Evolutionary conservation across 345 rosid species (phyloP).

Genomic region (Arabidopsis suecica): DNA sequence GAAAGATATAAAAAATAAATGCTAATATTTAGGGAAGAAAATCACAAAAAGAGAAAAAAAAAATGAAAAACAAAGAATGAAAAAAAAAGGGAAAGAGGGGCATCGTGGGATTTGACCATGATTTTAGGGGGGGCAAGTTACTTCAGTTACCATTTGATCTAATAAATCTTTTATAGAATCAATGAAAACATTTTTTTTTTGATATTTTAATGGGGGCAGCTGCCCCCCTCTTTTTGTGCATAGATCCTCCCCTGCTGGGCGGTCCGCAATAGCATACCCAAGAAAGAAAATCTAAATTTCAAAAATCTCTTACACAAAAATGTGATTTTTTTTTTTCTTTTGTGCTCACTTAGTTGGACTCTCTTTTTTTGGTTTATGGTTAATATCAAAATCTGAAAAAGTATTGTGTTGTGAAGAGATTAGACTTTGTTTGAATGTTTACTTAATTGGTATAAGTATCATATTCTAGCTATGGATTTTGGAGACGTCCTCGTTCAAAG

Average conservation of each 20-base stretch:
- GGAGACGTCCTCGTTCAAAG: constrained; percentile 30
- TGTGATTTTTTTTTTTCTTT: not conserved
- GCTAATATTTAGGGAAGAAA: no score
- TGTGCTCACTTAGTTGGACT: constrained; percentile 11
- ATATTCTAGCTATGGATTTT: constrained; percentile 3
- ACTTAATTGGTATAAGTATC: constrained; percentile 2
- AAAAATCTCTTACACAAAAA: not conserved
- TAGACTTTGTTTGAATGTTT: constrained; percentile 28
- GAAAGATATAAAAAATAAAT: no score
- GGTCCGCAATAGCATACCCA: not conserved
- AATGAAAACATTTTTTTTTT: no score
- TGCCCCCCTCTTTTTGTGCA: no score
- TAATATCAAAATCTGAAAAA: constrained; percentile 1
- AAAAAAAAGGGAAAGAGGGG: no score
- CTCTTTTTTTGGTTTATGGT: not conserved
- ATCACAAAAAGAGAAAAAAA: no score
- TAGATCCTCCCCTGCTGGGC: not conserved
- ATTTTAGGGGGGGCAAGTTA: no score
- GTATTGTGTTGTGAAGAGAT: not conserved
- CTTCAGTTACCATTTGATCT: no score
- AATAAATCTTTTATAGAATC: no score
- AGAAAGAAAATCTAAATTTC: not conserved
- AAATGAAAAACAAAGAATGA: no score
- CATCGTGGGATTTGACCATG: no score
- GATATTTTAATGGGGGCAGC: no score